phyloP scores from a whole-genome alignment of 139 green algal genomes.

The Gonium pectorale region DNA sequence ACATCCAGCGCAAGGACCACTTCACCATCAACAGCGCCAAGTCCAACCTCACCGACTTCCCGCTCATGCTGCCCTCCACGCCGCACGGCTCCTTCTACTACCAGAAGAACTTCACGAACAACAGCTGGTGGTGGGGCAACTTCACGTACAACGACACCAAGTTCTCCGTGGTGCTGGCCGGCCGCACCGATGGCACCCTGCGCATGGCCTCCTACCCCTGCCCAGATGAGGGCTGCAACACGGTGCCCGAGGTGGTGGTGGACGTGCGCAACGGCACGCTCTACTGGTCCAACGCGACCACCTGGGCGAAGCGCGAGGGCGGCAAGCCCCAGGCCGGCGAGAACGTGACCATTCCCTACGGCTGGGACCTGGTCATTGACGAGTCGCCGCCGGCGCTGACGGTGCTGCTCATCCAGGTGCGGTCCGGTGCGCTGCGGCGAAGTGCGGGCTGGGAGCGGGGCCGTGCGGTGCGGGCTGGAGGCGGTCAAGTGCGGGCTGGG shows the following conservation, averaged over 20 bases:
- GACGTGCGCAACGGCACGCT: conserved; percentile 48
- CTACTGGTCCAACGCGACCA: conserved; percentile 47
- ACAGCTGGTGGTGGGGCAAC: conserved; percentile 48
- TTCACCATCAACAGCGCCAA: conserved; percentile 23
- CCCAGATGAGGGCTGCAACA: conserved; percentile 34
- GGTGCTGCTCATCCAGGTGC: conserved; percentile 30
- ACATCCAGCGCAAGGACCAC: conserved; percentile 36
- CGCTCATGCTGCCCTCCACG: background rate
- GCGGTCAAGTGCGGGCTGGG: too few relatives aligned
- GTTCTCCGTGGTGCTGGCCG: conserved; percentile 1
- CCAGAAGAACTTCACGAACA: conserved; percentile 34
- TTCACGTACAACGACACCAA: conserved; percentile 46
- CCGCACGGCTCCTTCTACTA: conserved; percentile 40
- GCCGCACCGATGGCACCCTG: background rate
- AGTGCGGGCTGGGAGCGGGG: too few relatives aligned
- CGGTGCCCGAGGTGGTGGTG: background rate
- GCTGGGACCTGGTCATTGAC: conserved; percentile 57
- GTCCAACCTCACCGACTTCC: background rate
- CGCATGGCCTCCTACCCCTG: background rate
- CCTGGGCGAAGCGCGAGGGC: conserved; percentile 21
- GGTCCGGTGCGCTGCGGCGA: too few relatives aligned
- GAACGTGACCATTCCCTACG: conserved; percentile 45
- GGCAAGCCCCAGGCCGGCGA: conserved; percentile 22
- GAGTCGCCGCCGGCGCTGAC: conserved; percentile 32
- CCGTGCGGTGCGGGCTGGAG: too few relatives aligned